Evolutionary conservation across 208 protist species (phyloP), one percentile per base, ranked within the genome.

Genomic region (Histomonas meleagridis): DNA sequence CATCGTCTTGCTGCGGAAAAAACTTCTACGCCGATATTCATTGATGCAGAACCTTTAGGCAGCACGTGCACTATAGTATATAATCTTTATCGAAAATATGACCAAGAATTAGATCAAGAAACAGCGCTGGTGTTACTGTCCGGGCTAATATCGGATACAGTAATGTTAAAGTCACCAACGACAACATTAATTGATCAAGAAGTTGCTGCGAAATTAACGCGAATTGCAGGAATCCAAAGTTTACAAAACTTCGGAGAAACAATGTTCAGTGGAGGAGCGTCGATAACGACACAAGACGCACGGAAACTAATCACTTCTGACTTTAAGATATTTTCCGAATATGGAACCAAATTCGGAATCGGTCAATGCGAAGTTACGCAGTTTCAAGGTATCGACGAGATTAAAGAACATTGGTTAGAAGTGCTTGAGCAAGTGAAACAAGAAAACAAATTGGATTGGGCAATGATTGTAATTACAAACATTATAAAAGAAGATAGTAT

Each of bases 191-290:
- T 5, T n/a, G 60, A 65, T 65, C 7, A n/a, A n/a, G 60, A 65
- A n/a, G 60, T 65, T 65, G 60, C 23, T n/a, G n/a, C 60, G n/a
- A 65, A 65, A 65, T n/a, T 65, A n/a, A 28, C 60, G 3, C 7
- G 60, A 65, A 65, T 65, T n/a, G 60, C 60, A n/a, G 60, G 60
- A 5, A n/a, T 65, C 3, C 16, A 65, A 65, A 32, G 21, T 32
- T 28, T 65, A 3, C 16, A 65, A n/a, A 26, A 65, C 16, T 65
- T 65, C n/a, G 60, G 60, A n/a, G 60, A 65, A 65, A 65, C 60
- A n/a, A 65, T 65, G 60, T 65, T 65, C 60, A 65, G 60, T 65
- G 60, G 60, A n/a, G 60, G 60, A 65, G 60, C 60, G n/a, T 65
- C 60, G n/a, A 65, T 65, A n/a, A 28, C 23, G 16, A 65, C 60